Evolutionary conservation across 192 early-diverging fungal genomes (phyloP).

Genomic region (Dissophora globulifera): DNA sequence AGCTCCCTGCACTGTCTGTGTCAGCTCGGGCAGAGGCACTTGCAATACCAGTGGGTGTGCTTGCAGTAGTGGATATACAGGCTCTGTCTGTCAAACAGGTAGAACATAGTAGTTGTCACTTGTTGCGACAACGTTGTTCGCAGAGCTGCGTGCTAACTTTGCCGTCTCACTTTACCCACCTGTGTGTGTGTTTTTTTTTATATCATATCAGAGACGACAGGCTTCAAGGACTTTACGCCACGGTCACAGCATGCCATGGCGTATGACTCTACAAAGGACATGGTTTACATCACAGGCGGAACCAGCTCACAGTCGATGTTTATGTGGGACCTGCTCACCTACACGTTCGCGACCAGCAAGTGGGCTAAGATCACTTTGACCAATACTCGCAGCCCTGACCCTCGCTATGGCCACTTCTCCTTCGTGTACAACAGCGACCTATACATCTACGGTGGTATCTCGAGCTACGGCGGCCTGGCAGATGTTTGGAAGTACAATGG

Average conservation of each 20-base stretch:
- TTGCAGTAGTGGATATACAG: slow-evolving; percentile 18
- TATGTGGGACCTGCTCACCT: slow-evolving; percentile 15
- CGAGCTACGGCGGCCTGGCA: background rate
- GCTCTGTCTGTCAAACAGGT: slow-evolving; percentile 41
- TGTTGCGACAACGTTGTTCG: no score
- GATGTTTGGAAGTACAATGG: slow-evolving; percentile 44
- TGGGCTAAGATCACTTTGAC: slow-evolving; percentile 20
- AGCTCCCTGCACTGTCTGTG: slow-evolving; percentile 42
- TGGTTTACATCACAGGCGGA: slow-evolving; percentile 49
- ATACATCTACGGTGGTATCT: slow-evolving; percentile 44
- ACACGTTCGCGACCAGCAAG: slow-evolving; percentile 38
- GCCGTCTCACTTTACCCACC: background rate
- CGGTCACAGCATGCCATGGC: slow-evolving; percentile 47
- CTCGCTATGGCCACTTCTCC: slow-evolving; percentile 45
- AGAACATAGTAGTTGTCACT: background rate
- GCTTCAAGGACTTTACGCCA: slow-evolving; percentile 31
- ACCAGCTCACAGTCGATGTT: background rate
- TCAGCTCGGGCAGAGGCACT: slow-evolving; percentile 16
- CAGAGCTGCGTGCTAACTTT: no score
- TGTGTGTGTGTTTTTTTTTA: background rate
- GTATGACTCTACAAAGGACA: slow-evolving; percentile 42
- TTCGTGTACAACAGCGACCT: slow-evolving; percentile 36
- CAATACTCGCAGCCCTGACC: background rate
- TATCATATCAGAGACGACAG: no score
- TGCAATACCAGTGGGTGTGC: slow-evolving; percentile 21